Conservation (phyloP, 768 basidiomycete genomes). For the Lentinula edodes region DNA sequence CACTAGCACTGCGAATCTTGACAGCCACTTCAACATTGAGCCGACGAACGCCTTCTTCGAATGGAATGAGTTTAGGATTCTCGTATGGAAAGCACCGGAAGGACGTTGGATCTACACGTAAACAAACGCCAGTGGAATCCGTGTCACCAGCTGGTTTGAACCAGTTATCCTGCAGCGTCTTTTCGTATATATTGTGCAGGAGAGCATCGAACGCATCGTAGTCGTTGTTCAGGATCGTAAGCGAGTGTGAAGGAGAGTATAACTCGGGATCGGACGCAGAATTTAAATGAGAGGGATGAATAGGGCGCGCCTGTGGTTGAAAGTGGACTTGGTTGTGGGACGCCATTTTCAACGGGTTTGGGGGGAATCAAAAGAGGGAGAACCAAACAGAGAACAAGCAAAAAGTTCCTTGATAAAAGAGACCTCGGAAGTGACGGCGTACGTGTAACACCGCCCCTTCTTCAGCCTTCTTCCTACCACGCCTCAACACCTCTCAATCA, state of each 20-base stretch:
- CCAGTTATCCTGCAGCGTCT: constrained; percentile 66
- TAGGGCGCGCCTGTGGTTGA: background rate
- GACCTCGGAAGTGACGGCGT: background rate
- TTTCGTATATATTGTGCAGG: constrained; percentile 71
- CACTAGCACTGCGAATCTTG: constrained; percentile 66
- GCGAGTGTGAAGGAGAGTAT: constrained; percentile 8
- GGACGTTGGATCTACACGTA: constrained; percentile 47
- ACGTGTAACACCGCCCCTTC: background rate
- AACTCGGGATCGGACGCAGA: background rate
- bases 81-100: constrained; percentile 89
- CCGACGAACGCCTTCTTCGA: constrained; percentile 69
- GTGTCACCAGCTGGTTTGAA: constrained; percentile 75
- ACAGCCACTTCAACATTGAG: constrained; percentile 84
- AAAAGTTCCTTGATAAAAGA: background rate
- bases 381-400: background rate
- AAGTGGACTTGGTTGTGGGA: background rate
- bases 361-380: background rate
- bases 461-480: background rate
- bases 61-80: constrained; percentile 64
- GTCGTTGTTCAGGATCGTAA: constrained; percentile 53
- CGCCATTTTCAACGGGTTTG: background rate
- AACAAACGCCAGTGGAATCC: constrained; percentile 65
- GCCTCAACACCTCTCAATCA: background rate
- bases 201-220: constrained; percentile 78
- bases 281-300: background rate